Percentiles rank a stretch among this genome's conserved stretches.
phyloP scores from a whole-genome alignment of 495 filamentous ascomycete species.

The Penicillium bialowiezense region DNA sequence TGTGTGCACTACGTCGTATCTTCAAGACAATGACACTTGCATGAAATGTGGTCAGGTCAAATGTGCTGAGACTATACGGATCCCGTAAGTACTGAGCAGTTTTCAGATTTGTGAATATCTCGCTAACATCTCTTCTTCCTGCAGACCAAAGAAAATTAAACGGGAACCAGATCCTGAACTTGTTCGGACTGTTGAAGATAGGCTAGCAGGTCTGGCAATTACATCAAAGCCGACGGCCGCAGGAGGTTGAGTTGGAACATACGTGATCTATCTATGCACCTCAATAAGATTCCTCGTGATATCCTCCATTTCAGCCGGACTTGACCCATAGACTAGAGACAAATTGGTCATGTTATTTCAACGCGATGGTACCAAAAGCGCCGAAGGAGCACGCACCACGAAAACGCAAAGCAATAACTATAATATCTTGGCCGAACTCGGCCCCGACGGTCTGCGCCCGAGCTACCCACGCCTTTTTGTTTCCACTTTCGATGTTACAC shows the following conservation, averaged over 20 bases:
- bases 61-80: slow-evolving; percentile 44
- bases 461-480: not conserved
- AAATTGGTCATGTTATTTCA: too few species aligned
- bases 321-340: not conserved
- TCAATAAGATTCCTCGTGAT: not conserved
- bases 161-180: slow-evolving; percentile 65
- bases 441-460: not conserved
- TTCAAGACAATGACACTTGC: slow-evolving; percentile 49
- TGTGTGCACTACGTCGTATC: slow-evolving; percentile 56
- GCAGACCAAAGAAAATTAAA: slow-evolving; percentile 57
- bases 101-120: not conserved
- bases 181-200: slow-evolving; percentile 56
- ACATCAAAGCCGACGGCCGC: not conserved
- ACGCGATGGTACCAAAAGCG: too few species aligned
- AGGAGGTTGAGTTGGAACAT: not conserved
- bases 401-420: not conserved
- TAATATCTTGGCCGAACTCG: not conserved
- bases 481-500: not conserved
- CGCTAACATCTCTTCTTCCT: slow-evolving; percentile 26
- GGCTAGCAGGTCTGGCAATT: slow-evolving; percentile 39
- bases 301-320: not conserved
- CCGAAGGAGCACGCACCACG: too few species aligned
- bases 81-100: slow-evolving; percentile 43
- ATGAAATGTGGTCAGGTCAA: slow-evolving; percentile 59
- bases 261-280: not conserved